phyloP scores from a whole-genome alignment of 441 rosid genomes.

The Populus hybrid region DNA sequence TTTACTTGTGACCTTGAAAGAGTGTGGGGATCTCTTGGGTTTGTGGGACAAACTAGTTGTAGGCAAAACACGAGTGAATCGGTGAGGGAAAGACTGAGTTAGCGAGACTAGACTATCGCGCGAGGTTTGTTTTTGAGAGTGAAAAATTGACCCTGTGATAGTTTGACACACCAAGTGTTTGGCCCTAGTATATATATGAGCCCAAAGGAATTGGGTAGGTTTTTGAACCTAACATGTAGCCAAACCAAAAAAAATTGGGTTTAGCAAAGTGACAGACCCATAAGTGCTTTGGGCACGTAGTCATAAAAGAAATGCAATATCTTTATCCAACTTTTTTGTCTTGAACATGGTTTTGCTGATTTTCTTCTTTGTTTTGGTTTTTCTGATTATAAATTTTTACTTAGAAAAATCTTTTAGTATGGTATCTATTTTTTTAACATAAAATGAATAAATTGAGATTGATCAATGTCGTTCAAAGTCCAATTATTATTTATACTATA shows the following conservation, averaged over 20 bases:
- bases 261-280: fast-evolving
- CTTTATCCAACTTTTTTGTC: fast-evolving
- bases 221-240: fast-evolving
- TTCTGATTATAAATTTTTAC: no score
- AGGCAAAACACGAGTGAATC: no score
- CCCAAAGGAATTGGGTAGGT: fast-evolving
- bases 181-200: fast-evolving
- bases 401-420: no score
- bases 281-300: fast-evolving
- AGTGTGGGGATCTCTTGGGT: not conserved
- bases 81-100: no score
- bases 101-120: no score
- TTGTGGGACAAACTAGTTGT: no score
- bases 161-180: no score
- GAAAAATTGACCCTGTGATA: no score
- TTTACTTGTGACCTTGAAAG: not conserved
- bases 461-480: not conserved
- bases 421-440: not conserved
- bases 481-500: not conserved
- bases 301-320: fast-evolving
- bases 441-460: no score
- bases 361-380: no score
- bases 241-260: no score
- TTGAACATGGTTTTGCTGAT: fast-evolving
- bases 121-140: no score